phyloP scores from a whole-genome alignment of 768 basidiomycete species.

The Chiua virens region DNA sequence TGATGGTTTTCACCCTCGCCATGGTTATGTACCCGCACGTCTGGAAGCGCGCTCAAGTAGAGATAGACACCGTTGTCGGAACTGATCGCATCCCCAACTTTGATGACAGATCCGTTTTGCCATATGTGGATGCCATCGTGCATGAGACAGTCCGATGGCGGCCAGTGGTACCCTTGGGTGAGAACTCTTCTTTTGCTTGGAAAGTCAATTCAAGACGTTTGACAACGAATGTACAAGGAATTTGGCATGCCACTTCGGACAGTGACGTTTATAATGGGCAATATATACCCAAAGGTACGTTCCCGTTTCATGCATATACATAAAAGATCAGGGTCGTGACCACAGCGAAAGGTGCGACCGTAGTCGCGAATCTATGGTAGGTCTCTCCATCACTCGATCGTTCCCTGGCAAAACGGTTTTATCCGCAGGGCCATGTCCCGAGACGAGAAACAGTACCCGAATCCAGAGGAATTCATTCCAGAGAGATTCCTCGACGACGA shows the following conservation, averaged over 20 bases:
- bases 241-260: constrained; percentile 9
- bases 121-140: constrained; percentile 8
- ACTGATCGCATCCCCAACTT: constrained; percentile 1
- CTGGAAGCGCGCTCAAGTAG: constrained; percentile 4
- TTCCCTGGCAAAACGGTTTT: not conserved
- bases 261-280: constrained; percentile 34
- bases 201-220: no score
- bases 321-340: not conserved
- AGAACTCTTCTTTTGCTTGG: not conserved
- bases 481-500: not conserved
- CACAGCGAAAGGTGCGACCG: constrained; percentile 2
- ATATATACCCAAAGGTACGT: constrained; percentile 30
- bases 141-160: constrained; percentile 5
- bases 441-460: not conserved
- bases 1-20: constrained; percentile 6
- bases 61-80: not conserved
- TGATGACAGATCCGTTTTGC: constrained; percentile 1
- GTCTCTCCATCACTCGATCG: not conserved
- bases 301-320: not conserved
- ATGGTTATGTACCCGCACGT: constrained; percentile 3
- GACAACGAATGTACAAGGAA: not conserved
- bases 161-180: not conserved
- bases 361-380: constrained; percentile 13
- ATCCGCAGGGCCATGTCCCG: not conserved
- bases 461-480: not conserved